A percentile compares a stretch with the other conserved stretches of the same genome.
Conservation (phyloP, 495 filamentous ascomycete species). For the Rhizodiscina lignyota region DNA sequence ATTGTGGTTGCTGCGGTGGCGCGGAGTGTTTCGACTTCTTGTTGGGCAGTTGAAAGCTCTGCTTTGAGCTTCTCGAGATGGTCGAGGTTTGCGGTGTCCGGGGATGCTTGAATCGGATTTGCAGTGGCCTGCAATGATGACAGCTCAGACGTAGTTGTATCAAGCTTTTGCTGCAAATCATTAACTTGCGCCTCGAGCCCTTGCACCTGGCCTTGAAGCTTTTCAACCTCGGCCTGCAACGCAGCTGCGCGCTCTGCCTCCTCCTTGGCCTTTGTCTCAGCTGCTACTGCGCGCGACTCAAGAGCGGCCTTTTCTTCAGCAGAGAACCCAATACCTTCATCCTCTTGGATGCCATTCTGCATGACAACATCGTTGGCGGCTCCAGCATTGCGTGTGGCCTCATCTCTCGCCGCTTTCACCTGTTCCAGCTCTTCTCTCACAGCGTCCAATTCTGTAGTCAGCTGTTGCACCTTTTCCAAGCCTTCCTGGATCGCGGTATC, state of each 20-base stretch:
- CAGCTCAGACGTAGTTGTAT: not conserved
- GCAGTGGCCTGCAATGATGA: not conserved
- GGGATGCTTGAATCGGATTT: not conserved
- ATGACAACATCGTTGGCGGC: slow-evolving; percentile 7
- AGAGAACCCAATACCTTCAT: slow-evolving; percentile 16
- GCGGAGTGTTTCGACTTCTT: not conserved
- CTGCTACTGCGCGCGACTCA: slow-evolving; percentile 19
- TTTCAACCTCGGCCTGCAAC: slow-evolving; percentile 9
- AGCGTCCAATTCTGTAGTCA: slow-evolving; percentile 7
- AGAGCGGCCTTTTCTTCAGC: slow-evolving; percentile 13
- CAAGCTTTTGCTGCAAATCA: not conserved
- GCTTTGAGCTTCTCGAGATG: not conserved
- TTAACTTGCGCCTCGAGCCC: slow-evolving; percentile 31
- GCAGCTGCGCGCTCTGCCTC: slow-evolving; percentile 19
- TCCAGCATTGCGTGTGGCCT: slow-evolving; percentile 10
- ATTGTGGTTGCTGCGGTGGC: not conserved
- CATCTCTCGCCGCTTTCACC: slow-evolving; percentile 18
- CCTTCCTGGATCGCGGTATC: slow-evolving; percentile 27
- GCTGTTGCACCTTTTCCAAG: slow-evolving; percentile 28
- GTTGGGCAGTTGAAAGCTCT: not conserved
- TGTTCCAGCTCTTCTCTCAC: slow-evolving; percentile 23
- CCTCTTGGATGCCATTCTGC: slow-evolving; percentile 17
- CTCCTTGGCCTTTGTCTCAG: slow-evolving; percentile 28
- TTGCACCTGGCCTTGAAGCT: slow-evolving; percentile 7
- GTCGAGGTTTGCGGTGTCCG: too few relatives aligned